phyloP scores from a whole-genome alignment of 352 stramenopile genomes.

The Pythium guiyangense region DNA sequence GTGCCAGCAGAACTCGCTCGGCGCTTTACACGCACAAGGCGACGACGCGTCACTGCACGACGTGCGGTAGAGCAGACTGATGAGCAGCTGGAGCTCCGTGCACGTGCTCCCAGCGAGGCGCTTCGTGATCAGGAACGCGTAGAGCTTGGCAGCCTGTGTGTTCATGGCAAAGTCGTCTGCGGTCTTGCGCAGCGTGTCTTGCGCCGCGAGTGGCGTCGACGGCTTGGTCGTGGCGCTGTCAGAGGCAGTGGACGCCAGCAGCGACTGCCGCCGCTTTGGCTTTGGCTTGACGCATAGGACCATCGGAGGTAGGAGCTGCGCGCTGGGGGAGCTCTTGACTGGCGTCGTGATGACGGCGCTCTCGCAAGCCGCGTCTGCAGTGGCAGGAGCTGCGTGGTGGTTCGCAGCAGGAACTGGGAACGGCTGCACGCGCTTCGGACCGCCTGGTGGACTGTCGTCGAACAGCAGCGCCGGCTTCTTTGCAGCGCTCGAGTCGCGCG shows the following conservation, averaged over 20 bases:
- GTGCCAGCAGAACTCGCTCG: conserved; percentile 47
- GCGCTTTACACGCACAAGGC: neutral
- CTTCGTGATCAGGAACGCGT: conserved; percentile 44
- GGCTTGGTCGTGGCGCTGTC: neutral
- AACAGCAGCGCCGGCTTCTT: neutral
- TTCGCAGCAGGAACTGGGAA: conserved; percentile 4
- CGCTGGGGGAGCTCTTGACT: conserved; percentile 1
- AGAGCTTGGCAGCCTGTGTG: conserved; percentile 38
- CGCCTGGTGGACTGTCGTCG: conserved; percentile 4
- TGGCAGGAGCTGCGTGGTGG: neutral
- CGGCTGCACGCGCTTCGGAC: conserved; percentile 8
- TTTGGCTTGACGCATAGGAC: conserved; percentile 14
- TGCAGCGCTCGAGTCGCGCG: conserved; percentile 1
- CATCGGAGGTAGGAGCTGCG: conserved; percentile 2
- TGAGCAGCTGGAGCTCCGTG: conserved; percentile 35
- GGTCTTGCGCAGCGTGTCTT: neutral
- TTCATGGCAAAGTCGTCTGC: conserved; percentile 21
- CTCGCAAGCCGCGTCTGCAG: neutral
- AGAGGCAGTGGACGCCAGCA: conserved; percentile 1
- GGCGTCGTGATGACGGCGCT: conserved; percentile 14
- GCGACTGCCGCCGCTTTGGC: conserved; percentile 6
- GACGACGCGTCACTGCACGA: conserved; percentile 13
- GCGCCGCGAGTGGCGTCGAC: neutral
- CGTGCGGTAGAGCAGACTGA: conserved; percentile 28
- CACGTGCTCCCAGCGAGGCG: conserved; percentile 39